Evolutionary conservation across 805 yeast species (phyloP).

Genomic region (Pichia exigua): DNA sequence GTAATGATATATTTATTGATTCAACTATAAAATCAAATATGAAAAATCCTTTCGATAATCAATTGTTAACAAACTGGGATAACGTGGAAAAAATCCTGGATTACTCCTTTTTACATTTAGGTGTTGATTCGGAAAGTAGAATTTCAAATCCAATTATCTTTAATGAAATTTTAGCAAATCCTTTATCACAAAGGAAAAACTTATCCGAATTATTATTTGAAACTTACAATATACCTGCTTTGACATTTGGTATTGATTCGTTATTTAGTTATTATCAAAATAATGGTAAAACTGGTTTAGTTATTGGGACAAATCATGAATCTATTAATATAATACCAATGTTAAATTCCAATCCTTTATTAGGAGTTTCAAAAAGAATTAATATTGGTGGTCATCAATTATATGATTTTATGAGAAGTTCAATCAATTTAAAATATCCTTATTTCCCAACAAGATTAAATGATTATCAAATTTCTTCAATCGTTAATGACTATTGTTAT

Average conservation of each 20-base stretch:
- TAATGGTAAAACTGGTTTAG: constrained; percentile 55
- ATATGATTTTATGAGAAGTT: constrained; percentile 50
- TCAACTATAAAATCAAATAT: constrained; percentile 59
- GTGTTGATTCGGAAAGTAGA: constrained; percentile 45
- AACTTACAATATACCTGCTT: constrained; percentile 65
- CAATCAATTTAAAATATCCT: constrained; percentile 79
- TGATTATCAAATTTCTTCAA: constrained; percentile 51
- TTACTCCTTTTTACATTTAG: constrained; percentile 72
- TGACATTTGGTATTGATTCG: constrained; percentile 76
- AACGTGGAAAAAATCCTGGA: constrained; percentile 74
- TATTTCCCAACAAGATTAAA: constrained; percentile 75
- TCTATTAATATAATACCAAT: constrained; percentile 81
- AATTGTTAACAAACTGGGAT: constrained; percentile 88
- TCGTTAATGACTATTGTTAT: constrained; percentile 74
- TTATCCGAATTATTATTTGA: constrained; percentile 84
- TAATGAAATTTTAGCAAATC: constrained; percentile 69
- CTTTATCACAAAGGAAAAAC: constrained; percentile 59
- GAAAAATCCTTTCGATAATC: constrained; percentile 80
- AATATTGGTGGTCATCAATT: constrained; percentile 89
- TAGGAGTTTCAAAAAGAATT: constrained; percentile 67
- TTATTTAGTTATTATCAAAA: constrained; percentile 71
- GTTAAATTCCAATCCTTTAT: constrained; percentile 54
- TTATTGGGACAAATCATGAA: constrained; percentile 77
- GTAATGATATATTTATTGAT: constrained; percentile 74
- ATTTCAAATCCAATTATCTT: constrained; percentile 75